Base-by-base conservation (phyloP, 108 stramenopile genomes). In the Pseudonitzschia multiseries region DNA sequence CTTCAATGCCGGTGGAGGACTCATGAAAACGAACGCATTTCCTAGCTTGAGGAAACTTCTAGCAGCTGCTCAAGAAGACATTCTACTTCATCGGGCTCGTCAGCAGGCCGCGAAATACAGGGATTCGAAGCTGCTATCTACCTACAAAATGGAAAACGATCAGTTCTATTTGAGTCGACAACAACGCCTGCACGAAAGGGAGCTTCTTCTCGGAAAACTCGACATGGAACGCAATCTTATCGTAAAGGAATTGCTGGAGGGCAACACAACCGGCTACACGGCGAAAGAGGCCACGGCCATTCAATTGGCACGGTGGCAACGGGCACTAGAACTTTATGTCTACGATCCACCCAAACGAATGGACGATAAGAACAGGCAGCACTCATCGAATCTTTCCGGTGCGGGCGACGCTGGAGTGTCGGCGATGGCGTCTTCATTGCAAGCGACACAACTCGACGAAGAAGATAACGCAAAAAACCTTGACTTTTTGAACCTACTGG, bases 311-410 rank as follows among this genome's bases (percentile, higher is more conserved):
- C 71, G 87, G 15, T 91, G 93, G 93, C 86, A 89, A 72, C 84
- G 84, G 54, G 93, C 90, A 10, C 69, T 91, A 79, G 90, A 93
- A 80, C 70, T 89, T 18, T 93, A 86, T 78, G 88, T 93, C 6
- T 82, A 85, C 70, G 84, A 81, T 54, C 87, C 87, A 22, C 79
- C 80, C 75, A 71, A 17, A 10, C 59, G 5, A 17, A 26, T 53
- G 52, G 53, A 56, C 14, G 36, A 0, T 33, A 68, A 20, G n/a
- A 21, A 3, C 67, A n/a, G 21, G 42, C 21, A 31, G n/a, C 29
- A 28, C 42, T 22, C 6, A 0, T n/a, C 50, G 44, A 17, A 26
- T 40, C 27, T 5, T 17, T n/a, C 61, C 14, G n/a, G 28, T 18
- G 14, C 61, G 28, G 61, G 61, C 15, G 61, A 62, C 22, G 46